Base-by-base conservation (phyloP, 2,329 filamentous ascomycete genomes). In the Pleurostoma richardsiae region DNA sequence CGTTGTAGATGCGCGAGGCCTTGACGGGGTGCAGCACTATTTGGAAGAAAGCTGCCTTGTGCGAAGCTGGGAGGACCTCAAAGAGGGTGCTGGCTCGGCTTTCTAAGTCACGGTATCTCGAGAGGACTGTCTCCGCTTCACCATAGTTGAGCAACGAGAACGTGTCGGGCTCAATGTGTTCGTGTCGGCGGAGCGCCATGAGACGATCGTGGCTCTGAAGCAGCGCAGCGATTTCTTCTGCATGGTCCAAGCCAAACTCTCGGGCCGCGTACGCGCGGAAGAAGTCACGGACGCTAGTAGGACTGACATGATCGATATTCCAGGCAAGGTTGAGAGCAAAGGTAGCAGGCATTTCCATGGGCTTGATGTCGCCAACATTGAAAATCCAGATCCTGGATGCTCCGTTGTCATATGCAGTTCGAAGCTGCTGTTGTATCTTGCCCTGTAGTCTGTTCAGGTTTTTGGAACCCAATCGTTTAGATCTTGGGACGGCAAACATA, bases 281-380 rank as follows among this genome's bases (percentile, higher is more conserved):
- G 67, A 77, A 82, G 2, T 59, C 54, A 0, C 70, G 66, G 1
- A 76, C 69, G 28, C 68, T 76, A 29, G 71, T 65, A 43, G 71
- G 68, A 11, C 68, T 66, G 58, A 72, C 76, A 0, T 60, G 56
- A 11, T 68, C 61, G 10, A 73, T 73, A 49, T 82, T 71, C 57
- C 81, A 83, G 1, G 79, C 79, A 43, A 83, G 64, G 42, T 80
- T 76, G 55, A 82, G 68, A 61, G 76, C 78, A 53, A 82, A 76
- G 45, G 69, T 72, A 51, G 82, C 73, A 3, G 79, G 76, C 3
- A 82, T 63, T 60, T 82, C 79, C 64, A 61, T 66, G 2, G 79
- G 77, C 57, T 85, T 85, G 52, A 85, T 67, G 53, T 85, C 81
- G 10, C 80, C 81, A 4, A 85, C 76, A 52, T 85, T 85, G 52